Percentiles rank a stretch among this genome's conserved stretches.
Evolutionary conservation across 805 yeast species (phyloP).

Genomic region (Yarrowia divulgata): DNA sequence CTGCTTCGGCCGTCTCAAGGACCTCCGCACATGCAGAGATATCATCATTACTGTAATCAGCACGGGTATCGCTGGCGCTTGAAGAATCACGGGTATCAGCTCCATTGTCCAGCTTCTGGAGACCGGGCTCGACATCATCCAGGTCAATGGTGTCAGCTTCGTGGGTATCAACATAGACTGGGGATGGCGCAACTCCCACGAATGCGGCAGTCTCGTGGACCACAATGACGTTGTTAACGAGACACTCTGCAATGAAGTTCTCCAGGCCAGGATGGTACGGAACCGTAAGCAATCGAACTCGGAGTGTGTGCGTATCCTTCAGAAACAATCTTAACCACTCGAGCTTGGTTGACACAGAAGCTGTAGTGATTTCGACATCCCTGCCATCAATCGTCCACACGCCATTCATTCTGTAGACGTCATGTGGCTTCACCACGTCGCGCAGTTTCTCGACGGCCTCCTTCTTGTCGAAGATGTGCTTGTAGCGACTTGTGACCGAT

Average conservation of each 20-base stretch:
- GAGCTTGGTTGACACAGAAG: neutral
- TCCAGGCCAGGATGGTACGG: neutral
- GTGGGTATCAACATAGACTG: neutral
- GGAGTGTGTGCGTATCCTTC: neutral
- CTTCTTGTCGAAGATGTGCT: neutral
- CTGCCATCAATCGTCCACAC: neutral
- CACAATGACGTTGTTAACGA: neutral
- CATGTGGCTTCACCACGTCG: neutral
- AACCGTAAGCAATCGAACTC: neutral
- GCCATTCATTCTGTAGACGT: neutral
- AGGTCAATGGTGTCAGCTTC: neutral
- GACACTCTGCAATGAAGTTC: slow-evolving; percentile 1
- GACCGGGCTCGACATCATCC: too few species aligned
- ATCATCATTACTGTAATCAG: neutral
- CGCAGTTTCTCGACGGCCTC: neutral
- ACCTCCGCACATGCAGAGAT: neutral
- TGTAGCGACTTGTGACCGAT: neutral
- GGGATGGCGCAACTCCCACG: neutral
- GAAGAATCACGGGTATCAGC: neutral
- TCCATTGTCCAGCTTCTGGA: too few species aligned
- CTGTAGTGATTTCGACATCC: neutral
- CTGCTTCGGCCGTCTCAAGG: neutral
- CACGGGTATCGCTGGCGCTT: neutral
- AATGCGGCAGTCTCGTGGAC: neutral
- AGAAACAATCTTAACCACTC: neutral